Conservation (phyloP, 108 stramenopile genomes). For the Skeletonema costatum region DNA sequence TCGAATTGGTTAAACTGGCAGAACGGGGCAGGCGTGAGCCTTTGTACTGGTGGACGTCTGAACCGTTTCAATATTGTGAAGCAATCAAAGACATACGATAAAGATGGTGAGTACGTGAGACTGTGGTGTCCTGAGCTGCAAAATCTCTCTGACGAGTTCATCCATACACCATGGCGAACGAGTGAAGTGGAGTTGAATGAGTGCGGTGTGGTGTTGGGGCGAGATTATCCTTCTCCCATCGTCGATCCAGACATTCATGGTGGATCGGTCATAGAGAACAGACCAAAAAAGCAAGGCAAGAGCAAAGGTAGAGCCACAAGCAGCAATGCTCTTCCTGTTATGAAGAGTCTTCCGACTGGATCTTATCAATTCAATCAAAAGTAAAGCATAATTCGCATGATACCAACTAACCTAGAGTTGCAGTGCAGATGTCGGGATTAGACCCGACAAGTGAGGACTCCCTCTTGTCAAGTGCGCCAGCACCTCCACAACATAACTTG, state of each 20-base stretch:
- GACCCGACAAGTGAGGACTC: neutral
- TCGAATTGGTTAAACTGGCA: conserved; percentile 93
- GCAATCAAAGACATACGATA: conserved; percentile 89
- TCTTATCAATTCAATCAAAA: neutral
- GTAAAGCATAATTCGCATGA: too few relatives aligned
- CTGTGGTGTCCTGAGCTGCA: conserved; percentile 88
- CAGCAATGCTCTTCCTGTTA: neutral
- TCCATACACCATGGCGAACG: conserved; percentile 84
- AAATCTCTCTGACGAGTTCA: conserved; percentile 54
- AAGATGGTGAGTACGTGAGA: conserved; percentile 85
- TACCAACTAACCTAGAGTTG: neutral
- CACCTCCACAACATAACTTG: neutral
- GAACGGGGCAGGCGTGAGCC: conserved; percentile 64
- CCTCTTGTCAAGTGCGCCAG: neutral
- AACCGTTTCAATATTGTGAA: conserved; percentile 89
- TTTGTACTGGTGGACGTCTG: conserved; percentile 70
- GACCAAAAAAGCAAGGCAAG: neutral
- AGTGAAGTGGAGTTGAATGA: conserved; percentile 63
- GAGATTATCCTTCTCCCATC: conserved; percentile 72
- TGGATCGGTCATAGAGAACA: neutral
- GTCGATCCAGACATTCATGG: conserved; percentile 5
- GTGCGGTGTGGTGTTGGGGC: conserved; percentile 54
- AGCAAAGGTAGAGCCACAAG: neutral
- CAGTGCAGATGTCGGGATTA: too few relatives aligned
- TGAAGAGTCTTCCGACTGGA: neutral